Evolutionary conservation across 2,329 filamentous ascomycete species (phyloP).

Genomic region (Didymella glomerata): DNA sequence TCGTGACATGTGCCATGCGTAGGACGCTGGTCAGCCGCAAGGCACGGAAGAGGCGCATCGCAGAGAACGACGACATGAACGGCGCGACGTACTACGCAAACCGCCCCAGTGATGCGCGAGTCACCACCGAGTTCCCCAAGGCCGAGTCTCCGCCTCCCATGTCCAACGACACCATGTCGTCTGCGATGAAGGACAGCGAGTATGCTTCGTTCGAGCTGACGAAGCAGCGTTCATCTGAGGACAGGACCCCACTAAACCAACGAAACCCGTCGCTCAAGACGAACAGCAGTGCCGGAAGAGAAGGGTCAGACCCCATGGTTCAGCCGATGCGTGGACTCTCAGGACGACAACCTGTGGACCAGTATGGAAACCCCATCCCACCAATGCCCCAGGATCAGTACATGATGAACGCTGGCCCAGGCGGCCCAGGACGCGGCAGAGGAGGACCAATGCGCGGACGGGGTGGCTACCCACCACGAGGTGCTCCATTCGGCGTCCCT

Average conservation of each 20-base stretch:
- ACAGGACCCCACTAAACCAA: conserved; percentile 74
- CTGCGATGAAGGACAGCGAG: conserved; percentile 59
- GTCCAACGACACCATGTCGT: conserved; percentile 64
- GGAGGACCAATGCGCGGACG: conserved; percentile 50
- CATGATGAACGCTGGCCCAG: conserved; percentile 50
- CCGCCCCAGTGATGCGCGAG: conserved; percentile 46
- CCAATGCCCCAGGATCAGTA: conserved; percentile 57
- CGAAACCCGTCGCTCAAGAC: conserved; percentile 68
- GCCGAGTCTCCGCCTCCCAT: conserved; percentile 64
- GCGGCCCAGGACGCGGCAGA: conserved; percentile 54
- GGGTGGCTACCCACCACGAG: conserved; percentile 51
- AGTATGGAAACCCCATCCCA: conserved; percentile 69
- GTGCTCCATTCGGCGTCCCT: conserved; percentile 45
- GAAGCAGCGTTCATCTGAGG: conserved; percentile 69
- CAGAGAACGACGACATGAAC: conserved; percentile 96
- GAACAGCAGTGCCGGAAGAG: conserved; percentile 56
- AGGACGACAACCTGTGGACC: conserved; percentile 61
- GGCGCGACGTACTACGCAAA: conserved; percentile 84
- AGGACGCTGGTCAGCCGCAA: conserved; percentile 90
- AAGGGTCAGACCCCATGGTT: conserved; percentile 50
- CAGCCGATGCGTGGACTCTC: conserved; percentile 48
- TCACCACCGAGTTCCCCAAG: conserved; percentile 54
- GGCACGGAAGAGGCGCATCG: conserved; percentile 89
- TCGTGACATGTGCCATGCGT: conserved; percentile 94
- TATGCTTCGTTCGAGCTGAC: conserved; percentile 72